Base-by-base conservation (phyloP, 192 early-diverging fungal genomes). In the Coemansia sp. region DNA sequence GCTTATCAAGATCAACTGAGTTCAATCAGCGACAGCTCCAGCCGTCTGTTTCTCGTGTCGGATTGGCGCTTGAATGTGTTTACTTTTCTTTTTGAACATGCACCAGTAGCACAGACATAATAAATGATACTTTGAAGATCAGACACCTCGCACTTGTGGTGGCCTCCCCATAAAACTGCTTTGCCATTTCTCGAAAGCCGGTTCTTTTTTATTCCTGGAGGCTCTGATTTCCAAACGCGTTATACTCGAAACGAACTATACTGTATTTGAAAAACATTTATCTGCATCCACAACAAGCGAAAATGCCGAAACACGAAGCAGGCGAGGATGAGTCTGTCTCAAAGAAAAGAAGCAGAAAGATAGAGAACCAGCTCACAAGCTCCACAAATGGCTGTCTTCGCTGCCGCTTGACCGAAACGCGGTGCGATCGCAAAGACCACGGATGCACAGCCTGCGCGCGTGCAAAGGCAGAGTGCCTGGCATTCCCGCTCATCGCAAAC, bases 1-100 rank as follows among this genome's bases (percentile, higher is more conserved):
- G 74, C 79, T 91, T 10, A 69, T 90, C 53, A 83, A 86, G 66
- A 90, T 89, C 63, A 75, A 83, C 67, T 86, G 15, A 83, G 66
- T 0, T 14, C 29, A 2, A 29, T 29, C 29, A 29, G 29, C 29
- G 29, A 29, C 29, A 29, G 29, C 29, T 29, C 1, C 29, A 29
- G 29, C 3, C 29, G 29, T 29, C 3, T 29, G 29, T 29, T 29
- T 29, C 3, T 29, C 29, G 29, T 29, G 29, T 29, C 29, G 3
- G 29, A 29, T 29, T 3, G 29, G 29, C 29, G 29, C 29, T 29
- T 29, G 29, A 29, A 2, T 3, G 29, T 29, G 29, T 3, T 29
- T 29, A 29, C 29, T 29, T 29, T 29, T 29, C 29, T 29, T 29
- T 3, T 29, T 29, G 29, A 29, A 29, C 29, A 29, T 29, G 29